Base-by-base conservation (phyloP, 2,329 filamentous ascomycete species). In the Hirsutella minnesotensis region DNA sequence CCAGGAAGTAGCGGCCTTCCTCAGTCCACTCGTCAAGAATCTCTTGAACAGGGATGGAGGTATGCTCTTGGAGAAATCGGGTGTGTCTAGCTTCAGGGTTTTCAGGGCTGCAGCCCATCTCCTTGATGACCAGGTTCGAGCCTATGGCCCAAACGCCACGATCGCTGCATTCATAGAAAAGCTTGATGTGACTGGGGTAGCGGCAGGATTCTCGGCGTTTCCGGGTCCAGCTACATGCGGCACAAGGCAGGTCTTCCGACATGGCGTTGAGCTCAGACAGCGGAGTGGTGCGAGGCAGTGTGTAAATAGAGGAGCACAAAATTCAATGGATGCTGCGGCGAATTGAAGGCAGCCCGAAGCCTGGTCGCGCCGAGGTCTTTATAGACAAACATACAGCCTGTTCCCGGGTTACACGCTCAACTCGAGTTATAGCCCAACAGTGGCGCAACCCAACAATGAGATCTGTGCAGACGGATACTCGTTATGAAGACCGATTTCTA, bases 91-190 rank as follows among this genome's bases (percentile, higher is more conserved):
- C 46, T 37, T 51, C 46, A n/a, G 36, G 44, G 21, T 45, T 49
- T 13, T 44, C 44, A 33, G 44, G 43, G 20, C 27, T 39, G 19
- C 24, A 29, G 15, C 38, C 24, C 37, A 51, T 45, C 22, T 60
- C 54, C 47, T 59, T 60, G 4, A 60, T 29, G n/a, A 60, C 53
- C 18, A 56, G 35, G 1, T 52, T 48, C 10, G 56, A 56, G 4
- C 58, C 58, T 19, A 60, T n/a, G 3, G 51, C 53, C 56, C 57
- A 60, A 13, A 53, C 51, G 2, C 51, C 57, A 10, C 54, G 53
- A 33, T 56, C 41, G 40, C 49, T 43, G 3, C 45, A 48, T 16
- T 44, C 51, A 39, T 57, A 56, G 48, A 56, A 54, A 12, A 58
- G 44, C 43, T 47, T 44, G 15, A 50, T 36, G n/a, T 46, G 37